Evolutionary conservation across 2,329 filamentous ascomycete species (phyloP), one percentile per base, ranked within the genome.

Genomic region (Phialemoniopsis sp.): DNA sequence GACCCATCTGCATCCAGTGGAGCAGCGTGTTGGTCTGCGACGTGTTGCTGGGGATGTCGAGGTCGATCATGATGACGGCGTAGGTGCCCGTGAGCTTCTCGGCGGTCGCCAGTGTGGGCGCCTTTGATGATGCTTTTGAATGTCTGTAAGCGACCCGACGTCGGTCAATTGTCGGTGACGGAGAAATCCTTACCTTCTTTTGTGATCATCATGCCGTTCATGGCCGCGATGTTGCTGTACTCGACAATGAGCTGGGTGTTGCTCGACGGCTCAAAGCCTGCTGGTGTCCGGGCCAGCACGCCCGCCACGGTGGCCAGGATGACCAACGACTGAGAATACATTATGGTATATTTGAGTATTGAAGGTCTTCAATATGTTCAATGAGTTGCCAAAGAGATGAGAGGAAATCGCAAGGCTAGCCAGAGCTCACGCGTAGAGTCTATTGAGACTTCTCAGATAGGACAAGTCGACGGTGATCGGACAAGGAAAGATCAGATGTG

Each of bases 31-130:
- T 53, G 9, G 63, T 66, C 34, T 50, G 36, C 1, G 60, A 49
- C 4, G 63, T 57, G 46, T 57, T 62, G 10, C 66, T 67, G 34
- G 65, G 71, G 56, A 65, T 76, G 46, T 72, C 71, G 6, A 74
- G 58, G 42, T 68, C 64, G 34, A 68, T 54, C 65, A 68, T 68
- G 41, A 68, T 38, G 26, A 68, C 53, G 13, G 63, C 59, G 45
- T 63, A 69, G 4, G 62, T 65, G 36, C 67, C 67, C 14, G 52
- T 55, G n/a, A 70, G 53, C 34, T 53, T 55, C 44, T 53, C 53
- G 32, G 51, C 45, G 8, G 65, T 67, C 34, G 55, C 64, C 28
- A 68, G 45, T 17, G 46, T 57, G 14, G 66, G 65, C 30, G 55
- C 47, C 29, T 44, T 51, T 44, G 57, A 48, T 8, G 61, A 63